Evolutionary conservation across 495 filamentous ascomycete species (phyloP), one percentile per base, ranked within the genome.

Genomic region (Cercophora newfieldiana): DNA sequence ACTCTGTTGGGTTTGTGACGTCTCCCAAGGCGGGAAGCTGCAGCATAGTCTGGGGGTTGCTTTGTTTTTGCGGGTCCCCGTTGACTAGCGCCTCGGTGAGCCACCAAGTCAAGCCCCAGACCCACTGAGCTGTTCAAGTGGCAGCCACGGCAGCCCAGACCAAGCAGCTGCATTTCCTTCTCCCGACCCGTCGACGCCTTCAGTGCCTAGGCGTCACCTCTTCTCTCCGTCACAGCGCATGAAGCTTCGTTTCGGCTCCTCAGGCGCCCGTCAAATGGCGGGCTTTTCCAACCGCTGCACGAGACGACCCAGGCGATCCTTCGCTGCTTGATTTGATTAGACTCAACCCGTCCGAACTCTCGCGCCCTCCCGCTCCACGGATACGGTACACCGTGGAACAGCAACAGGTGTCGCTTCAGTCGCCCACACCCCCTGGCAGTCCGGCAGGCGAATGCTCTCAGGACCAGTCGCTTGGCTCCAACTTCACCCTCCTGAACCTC

Each of bases 191-290:
- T 18, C 18, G 51, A 55, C 51, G 51, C 25, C 37, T 44, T 44
- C 37, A 44, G 37, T 16, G 2, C 7, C 7, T 14, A 8, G 44
- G 3, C 37, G 4, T 44, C 37, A 14, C 37, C 18, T 4, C 37
- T 44, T 24, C 49, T 54, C 19, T 18, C 18, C 48, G 56, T 59
- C 57, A 37, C 63, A 58, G 58, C 67, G 67, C 67, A 69, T 69
- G 67, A 69, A 68, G 61, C 67, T 51, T 57, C 61, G 63, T 59
- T 63, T 62, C 67, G 67, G 63, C 62, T 63, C 29, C 31, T 28
- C 19, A 29, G 44, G 50, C 56, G 29, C 19, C 63, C 61, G 65
- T 63, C 66, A 48, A 59, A 65, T 68, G 66, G 62, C 31, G 62
- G 49, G 50, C 16, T 30, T 24, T 33, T 25, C 19, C 21, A 33